phyloP scores from a whole-genome alignment of 192 early-diverging fungal genomes.

The Coemansia interrupta region DNA sequence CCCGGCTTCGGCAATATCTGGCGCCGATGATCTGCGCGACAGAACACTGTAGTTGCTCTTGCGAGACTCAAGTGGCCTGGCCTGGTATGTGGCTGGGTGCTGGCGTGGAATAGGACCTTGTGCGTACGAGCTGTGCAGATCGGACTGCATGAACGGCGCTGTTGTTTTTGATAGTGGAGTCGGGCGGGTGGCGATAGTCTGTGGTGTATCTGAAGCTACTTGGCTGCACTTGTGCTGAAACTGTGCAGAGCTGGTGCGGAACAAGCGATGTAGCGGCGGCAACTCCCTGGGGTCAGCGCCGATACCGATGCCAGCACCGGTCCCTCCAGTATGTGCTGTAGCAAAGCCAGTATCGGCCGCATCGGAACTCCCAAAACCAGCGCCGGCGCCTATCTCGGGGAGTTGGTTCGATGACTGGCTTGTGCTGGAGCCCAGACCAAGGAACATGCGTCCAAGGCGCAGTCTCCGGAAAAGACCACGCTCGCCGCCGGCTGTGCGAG shows the following conservation, averaged over 20 bases:
- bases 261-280: slow-evolving; percentile 9
- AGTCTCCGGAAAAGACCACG: slow-evolving; percentile 39
- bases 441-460: slow-evolving; percentile 46
- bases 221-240: slow-evolving; percentile 9
- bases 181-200: not conserved
- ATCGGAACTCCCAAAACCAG: not conserved
- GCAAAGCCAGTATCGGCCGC: not conserved
- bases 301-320: not conserved
- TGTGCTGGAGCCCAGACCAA: slow-evolving; percentile 21
- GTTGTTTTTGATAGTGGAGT: not conserved
- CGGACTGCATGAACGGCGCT: too few relatives aligned
- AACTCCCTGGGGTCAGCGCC: slow-evolving; percentile 3
- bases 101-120: slow-evolving; percentile 4
- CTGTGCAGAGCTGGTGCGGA: slow-evolving; percentile 39
- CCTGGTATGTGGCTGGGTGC: slow-evolving; percentile 2
- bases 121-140: not conserved
- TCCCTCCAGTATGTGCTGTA: not conserved
- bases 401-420: not conserved
- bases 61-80: slow-evolving; percentile 13
- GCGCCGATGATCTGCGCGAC: slow-evolving; percentile 46
- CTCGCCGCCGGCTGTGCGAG: slow-evolving; percentile 48
- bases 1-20: slow-evolving; percentile 29
- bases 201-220: not conserved
- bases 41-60: slow-evolving; percentile 40
- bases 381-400: slow-evolving; percentile 14